These are phyloP conservation scores for Puya raimondii DNA, from an alignment of 176 grass and related monocot genomes.

Conservation along the genomic window DNA sequence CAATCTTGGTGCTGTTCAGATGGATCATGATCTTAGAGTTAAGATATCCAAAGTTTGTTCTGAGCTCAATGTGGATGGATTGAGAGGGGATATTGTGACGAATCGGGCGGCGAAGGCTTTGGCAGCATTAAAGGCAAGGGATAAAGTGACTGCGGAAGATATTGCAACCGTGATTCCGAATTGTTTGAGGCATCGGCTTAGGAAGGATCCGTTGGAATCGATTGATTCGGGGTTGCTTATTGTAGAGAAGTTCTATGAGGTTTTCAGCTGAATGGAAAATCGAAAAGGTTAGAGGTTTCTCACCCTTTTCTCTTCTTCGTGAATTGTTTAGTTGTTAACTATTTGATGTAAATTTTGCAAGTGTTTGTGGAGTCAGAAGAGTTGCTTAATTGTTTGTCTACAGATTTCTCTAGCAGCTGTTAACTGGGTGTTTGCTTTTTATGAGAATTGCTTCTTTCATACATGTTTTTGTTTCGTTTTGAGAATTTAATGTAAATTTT, in stretches of 20 bases:
- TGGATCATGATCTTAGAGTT: slow-evolving; percentile 81
- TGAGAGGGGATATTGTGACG: slow-evolving; percentile 87
- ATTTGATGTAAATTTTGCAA: too few relatives aligned
- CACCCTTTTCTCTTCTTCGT: too few relatives aligned
- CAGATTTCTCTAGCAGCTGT: too few relatives aligned
- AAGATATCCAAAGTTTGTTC: slow-evolving; percentile 95
- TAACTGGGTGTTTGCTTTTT: too few relatives aligned
- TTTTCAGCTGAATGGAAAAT: slow-evolving; percentile 60
- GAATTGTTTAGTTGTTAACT: too few relatives aligned
- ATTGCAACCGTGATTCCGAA: slow-evolving; percentile 94
- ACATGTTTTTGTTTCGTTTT: too few relatives aligned
- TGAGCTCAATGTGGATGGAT: slow-evolving; percentile 85
- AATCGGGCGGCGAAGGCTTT: slow-evolving; percentile 86
- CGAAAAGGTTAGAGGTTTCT: slow-evolving; percentile 12
- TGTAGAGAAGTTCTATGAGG: slow-evolving; percentile 93
- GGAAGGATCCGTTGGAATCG: slow-evolving; percentile 91
- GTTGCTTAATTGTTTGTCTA: too few relatives aligned
- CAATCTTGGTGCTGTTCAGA: slow-evolving; percentile 52
- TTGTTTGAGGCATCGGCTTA: slow-evolving; percentile 90
- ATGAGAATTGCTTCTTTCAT: too few relatives aligned
- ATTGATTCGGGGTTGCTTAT: slow-evolving; percentile 92
- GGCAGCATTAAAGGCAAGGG: slow-evolving; percentile 83
- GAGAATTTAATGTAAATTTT: too few relatives aligned
- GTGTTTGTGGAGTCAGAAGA: too few relatives aligned
- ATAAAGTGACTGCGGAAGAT: slow-evolving; percentile 70